Percentiles rank a stretch among this genome's conserved stretches.
Evolutionary conservation across 2,329 filamentous ascomycete genomes (phyloP).

Genomic region (Chalaropsis ovoidea): DNA sequence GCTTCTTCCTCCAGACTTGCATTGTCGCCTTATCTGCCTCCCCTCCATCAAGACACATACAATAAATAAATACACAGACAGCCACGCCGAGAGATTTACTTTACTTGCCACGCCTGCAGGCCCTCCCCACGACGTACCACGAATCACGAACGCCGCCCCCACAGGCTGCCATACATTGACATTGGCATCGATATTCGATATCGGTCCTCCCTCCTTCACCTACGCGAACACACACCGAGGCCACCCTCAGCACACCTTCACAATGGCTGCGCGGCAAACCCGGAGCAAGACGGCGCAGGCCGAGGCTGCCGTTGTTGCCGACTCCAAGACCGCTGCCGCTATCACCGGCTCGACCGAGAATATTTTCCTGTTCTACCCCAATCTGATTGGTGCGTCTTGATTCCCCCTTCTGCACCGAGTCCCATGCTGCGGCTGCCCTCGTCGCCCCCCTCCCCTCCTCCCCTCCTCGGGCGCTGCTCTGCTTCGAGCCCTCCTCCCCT

Average conservation of each 20-base stretch:
- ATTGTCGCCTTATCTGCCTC: not conserved
- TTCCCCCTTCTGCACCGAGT: not conserved
- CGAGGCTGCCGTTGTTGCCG: conserved; percentile 21
- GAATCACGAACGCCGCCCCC: not conserved
- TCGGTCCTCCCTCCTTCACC: not conserved
- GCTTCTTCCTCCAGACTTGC: not conserved
- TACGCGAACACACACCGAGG: not conserved
- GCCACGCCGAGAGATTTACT: not conserved
- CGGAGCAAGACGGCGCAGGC: conserved; percentile 28
- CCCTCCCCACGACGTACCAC: not conserved
- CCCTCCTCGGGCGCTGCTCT: not conserved
- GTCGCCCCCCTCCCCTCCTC: not conserved
- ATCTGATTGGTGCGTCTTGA: conserved; percentile 58
- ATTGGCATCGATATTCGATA: not conserved
- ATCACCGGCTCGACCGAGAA: conserved; percentile 47
- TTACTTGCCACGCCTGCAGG: not conserved
- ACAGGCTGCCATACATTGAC: not conserved
- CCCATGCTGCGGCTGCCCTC: not conserved
- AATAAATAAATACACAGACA: no score
- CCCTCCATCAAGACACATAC: not conserved
- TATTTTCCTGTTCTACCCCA: conserved; percentile 72
- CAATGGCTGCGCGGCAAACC: conserved; percentile 27
- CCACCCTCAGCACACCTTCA: not conserved
- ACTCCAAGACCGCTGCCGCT: conserved; percentile 32
- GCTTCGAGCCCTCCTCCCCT: not conserved